Base-by-base conservation (phyloP, 768 basidiomycete genomes). In the Lentinula edodes region DNA sequence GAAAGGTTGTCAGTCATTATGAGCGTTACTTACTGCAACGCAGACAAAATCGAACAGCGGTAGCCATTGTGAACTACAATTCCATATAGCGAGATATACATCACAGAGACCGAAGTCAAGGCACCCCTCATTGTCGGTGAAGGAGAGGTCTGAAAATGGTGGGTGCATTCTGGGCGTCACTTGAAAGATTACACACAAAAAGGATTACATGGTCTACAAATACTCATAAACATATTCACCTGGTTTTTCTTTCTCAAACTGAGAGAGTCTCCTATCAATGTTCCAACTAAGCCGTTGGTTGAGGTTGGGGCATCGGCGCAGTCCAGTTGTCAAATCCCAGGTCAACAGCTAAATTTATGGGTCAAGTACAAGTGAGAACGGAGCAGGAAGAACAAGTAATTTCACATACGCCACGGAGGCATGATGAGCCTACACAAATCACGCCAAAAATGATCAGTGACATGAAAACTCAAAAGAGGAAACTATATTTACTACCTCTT, bases 281-380 rank as follows among this genome's bases (percentile, higher is more conserved):
- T 52, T 5, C n/a, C 16, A 52, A 32, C 7, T 23, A 8, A 28
- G 50, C 28, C 50, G 28, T 51, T 2, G 28, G 43, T 41, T 41
- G 9, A 16, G 55, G 42, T 42, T 58, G 45, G 18, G 56, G 58
- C 34, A 56, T 41, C 16, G 58, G 58, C 46, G 59, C 41, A 32
- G 62, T 51, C 88, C 87, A 88, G 68, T 89, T 73, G n/a, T 86
- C 86, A 66, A 89, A 89, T 8, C 87, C 87, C 52, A 89, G 82
- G 52, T 87, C 84, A 58, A 88, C 75, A 53, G 84, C 85, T 86
- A 64, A 58, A 52, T 45, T 60, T 55, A 28, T 59, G 52, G 28
- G 28, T 28, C 28, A 28, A 64, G 66, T 63, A 70, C n/a, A 12
- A 52, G 32, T 52, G 16, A 32, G 43, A 34, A 56, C 41, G 59